Evolutionary conservation across 208 protist species (phyloP).

Genomic region (Naegleria lovaniensis): DNA sequence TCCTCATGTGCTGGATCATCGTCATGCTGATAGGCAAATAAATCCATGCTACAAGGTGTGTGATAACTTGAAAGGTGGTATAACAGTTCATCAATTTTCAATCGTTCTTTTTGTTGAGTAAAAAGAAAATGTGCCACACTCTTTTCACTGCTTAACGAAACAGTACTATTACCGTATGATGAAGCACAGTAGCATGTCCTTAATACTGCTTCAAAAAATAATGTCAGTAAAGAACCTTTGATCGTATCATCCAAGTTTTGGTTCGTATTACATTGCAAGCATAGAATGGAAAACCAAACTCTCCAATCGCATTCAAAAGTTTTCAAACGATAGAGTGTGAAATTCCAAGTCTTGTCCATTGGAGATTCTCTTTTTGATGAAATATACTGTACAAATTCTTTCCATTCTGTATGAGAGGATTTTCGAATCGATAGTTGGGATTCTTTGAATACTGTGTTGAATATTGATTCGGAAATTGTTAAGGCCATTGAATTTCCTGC

Average conservation of each 20-base stretch:
- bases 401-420: not conserved
- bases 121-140: too few relatives aligned
- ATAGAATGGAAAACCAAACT: not conserved
- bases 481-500: not conserved
- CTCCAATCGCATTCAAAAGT: not conserved
- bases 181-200: too few relatives aligned
- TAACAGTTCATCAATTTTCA: not conserved
- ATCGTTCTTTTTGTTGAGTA: not conserved
- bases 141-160: too few relatives aligned
- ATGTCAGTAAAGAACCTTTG: not conserved
- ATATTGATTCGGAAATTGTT: not conserved
- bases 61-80: not conserved
- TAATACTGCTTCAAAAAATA: not conserved
- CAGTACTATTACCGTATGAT: too few relatives aligned
- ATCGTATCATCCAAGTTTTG: not conserved
- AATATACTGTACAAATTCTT: not conserved
- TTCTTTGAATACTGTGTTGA: not conserved
- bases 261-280: not conserved
- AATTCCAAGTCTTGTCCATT: not conserved
- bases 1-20: not conserved
- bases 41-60: not conserved
- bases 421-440: not conserved
- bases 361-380: not conserved
- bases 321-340: not conserved
- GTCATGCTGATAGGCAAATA: not conserved